Base-by-base conservation (phyloP, 2,329 filamentous ascomycete genomes). In the Phaeosphaeria sp. region DNA sequence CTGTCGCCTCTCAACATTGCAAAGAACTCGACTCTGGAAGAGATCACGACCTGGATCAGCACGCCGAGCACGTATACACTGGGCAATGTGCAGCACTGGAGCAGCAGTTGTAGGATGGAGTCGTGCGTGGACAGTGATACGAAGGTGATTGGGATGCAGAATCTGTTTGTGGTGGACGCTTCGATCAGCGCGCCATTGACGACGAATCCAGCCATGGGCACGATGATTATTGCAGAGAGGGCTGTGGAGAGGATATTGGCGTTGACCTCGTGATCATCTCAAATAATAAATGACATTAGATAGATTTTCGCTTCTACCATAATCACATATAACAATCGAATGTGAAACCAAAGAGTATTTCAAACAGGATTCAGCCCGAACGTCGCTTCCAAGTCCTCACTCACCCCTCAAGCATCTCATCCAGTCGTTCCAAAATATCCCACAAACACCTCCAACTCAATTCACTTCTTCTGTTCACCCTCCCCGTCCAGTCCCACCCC, bases 21-120 rank as follows among this genome's bases (percentile, higher is more conserved):
- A 0, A 78, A 75, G 11, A 78, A 79, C 48, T 75, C 81, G 0
- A 83, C 79, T 0, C 69, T 79, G n/a, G 78, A 79, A 1, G 75
- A 85, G 52, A 83, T 86, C 30, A 71, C 75, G 20, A 74, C 70
- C 6, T 86, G 84, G 68, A 81, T 85, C 62, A 84, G 80, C 6
- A 84, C 79, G 0, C 62, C 64, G 1, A 82, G 80, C 1, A 53
- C 69, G 4, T 86, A 85, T 59, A 83, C 84, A 0, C 69, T 78
- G 2, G 83, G 83, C 2, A 72, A 79, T 6, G 83, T 85, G 10
- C 81, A 84, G 59, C 84, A 86, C 62, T 86, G 82, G 82, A 82
- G 79, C 27, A 82, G 79, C 54, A 83, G 79, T 30, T 86, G 84
- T 67, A 67, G 82, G 20, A 77, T 85, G n/a, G 82, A 78, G 0